Evolutionary conservation across 257 asterid genomes (phyloP).

Genomic region (Solanum corneliomulleri): DNA sequence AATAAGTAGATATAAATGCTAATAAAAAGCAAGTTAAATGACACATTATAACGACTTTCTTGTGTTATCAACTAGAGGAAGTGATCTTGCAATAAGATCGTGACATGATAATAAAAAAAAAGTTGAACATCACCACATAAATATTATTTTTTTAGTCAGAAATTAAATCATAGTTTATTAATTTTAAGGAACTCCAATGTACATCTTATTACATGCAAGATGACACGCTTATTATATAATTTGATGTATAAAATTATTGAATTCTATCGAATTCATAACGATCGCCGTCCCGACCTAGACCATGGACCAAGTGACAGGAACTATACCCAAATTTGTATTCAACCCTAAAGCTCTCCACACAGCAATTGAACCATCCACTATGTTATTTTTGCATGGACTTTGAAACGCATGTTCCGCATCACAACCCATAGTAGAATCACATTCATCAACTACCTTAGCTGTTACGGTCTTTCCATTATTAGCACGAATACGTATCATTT

Average conservation of each 20-base stretch:
- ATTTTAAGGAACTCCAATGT: neutral
- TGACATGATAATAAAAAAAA: neutral
- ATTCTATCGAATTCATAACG: neutral
- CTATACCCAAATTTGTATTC: conserved; percentile 1
- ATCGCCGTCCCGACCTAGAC: neutral
- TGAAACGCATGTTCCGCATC: conserved; percentile 28
- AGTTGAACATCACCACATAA: neutral
- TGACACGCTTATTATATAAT: neutral
- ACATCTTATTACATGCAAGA: neutral
- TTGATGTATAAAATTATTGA: neutral
- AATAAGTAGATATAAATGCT: too few species aligned
- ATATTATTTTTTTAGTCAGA: neutral
- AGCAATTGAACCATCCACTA: conserved; percentile 26
- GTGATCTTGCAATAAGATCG: neutral
- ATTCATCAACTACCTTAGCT: conserved; percentile 50
- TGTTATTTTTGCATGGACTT: conserved; percentile 23
- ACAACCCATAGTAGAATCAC: conserved; percentile 40
- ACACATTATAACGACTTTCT: too few species aligned
- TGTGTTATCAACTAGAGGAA: too few species aligned
- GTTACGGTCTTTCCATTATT: conserved; percentile 24
- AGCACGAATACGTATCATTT: conserved; percentile 15
- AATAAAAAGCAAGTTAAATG: too few species aligned
- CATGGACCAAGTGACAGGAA: conserved; percentile 26
- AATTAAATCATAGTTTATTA: neutral
- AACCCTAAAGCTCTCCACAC: conserved; percentile 26